These are phyloP conservation scores for Exophiala lecanii-corni DNA, from an alignment of 2,329 filamentous ascomycete species.

Conservation along the genomic window DNA sequence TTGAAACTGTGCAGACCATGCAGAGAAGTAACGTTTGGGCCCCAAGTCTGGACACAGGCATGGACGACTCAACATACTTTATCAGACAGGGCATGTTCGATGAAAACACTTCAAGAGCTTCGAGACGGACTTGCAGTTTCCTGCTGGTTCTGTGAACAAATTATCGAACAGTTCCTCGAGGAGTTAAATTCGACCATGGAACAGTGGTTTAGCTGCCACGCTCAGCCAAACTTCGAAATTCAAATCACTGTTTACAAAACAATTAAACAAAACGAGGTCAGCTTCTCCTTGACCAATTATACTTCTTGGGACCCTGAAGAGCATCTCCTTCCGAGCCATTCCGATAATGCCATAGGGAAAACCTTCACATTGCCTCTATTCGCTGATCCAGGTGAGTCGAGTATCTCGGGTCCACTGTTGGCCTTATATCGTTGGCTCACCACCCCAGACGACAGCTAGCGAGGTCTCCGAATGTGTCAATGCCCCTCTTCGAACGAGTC, in stretches of 20 bases:
- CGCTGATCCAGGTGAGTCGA: neutral
- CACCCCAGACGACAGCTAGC: neutral
- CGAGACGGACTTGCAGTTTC: neutral
- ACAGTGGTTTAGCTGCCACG: neutral
- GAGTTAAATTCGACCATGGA: neutral
- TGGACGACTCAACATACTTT: neutral
- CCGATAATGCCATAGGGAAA: neutral
- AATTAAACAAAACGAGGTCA: neutral
- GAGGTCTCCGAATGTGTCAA: neutral
- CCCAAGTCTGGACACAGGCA: neutral
- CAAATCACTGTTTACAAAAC: neutral
- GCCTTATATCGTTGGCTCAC: neutral
- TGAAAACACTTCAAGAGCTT: neutral
- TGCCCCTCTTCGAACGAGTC: neutral
- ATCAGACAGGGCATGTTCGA: neutral
- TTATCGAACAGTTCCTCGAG: neutral
- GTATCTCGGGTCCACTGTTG: neutral
- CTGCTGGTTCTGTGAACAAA: neutral
- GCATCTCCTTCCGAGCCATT: neutral
- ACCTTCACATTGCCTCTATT: neutral
- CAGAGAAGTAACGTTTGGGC: neutral
- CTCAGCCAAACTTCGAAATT: conserved; percentile 1
- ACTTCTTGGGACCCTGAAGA: neutral
- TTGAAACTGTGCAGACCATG: neutral
- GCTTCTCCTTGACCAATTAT: neutral